Base-by-base conservation (phyloP, 2,329 filamentous ascomycete genomes). In the Fusarium albidum region DNA sequence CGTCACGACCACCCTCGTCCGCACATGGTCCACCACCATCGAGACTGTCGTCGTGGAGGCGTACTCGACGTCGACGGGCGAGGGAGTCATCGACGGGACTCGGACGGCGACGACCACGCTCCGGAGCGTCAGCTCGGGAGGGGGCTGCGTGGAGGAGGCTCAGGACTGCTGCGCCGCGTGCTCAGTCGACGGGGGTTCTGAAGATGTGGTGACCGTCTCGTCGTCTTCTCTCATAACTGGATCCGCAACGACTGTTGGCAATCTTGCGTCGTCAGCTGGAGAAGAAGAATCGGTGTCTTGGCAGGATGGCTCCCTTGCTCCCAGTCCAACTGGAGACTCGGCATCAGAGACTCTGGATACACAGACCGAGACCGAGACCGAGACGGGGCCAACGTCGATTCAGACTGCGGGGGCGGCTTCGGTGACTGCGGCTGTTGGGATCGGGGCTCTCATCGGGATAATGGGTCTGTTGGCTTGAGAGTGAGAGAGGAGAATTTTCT, bases 11-110 rank as follows among this genome's bases (percentile, higher is more conserved):
- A 65, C 53, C 2, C 14, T 68, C 33, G 33, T 59, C 18, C 60
- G 55, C 29, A 67, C 65, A 2, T 32, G 54, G 42, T 52, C 63
- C 13, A 57, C 57, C 4, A 68, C 57, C 3, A 60, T 68, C 32
- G 49, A 60, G 35, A 65, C 65, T 10, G 49, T 62, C 15, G 41
- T 68, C 5, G 52, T 65, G 38, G 65, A 68, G 44, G 52, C 61
- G 15, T 68, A 68, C 60, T 67, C 65, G 59, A 68, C 65, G 9
- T 63, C 49, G 52, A 68, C 57, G 6, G 63, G 63, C 15, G 61
- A 65, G 35, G 51, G 21, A 10, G 51, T 59, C 18, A 38, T 64
- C 27, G 48, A 39, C 9, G 61, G 54, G 5, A 65, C 63, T 37
- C 49, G 42, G 35, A 64, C 59, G 28, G 65, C 62, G 42, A 59